These are phyloP conservation scores for Fusarium scirpi DNA, from an alignment of 2,329 filamentous ascomycete genomes.

Conservation along the genomic window DNA sequence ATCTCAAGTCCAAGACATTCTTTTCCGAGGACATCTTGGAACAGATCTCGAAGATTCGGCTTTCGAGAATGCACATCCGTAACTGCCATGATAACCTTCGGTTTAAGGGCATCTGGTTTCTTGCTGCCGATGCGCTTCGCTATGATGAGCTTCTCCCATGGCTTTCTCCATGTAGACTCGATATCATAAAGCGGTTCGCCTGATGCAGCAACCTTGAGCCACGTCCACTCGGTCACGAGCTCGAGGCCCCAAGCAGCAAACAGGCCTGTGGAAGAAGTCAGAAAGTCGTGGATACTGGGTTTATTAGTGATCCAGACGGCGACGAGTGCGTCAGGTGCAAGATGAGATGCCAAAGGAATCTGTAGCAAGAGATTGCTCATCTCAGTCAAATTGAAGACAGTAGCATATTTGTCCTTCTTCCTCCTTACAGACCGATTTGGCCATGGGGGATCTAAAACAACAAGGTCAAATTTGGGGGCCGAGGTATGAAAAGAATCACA, in stretches of 20 bases:
- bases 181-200: slow-evolving; percentile 75
- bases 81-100: slow-evolving; percentile 74
- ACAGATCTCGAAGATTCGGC: slow-evolving; percentile 73
- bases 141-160: slow-evolving; percentile 80
- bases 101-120: slow-evolving; percentile 42
- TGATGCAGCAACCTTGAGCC: slow-evolving; percentile 76
- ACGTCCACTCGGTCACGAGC: slow-evolving; percentile 78
- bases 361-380: slow-evolving; percentile 63
- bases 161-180: slow-evolving; percentile 75
- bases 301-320: slow-evolving; percentile 86
- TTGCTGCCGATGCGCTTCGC: slow-evolving; percentile 58
- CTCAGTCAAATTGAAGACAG: slow-evolving; percentile 59
- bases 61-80: slow-evolving; percentile 85
- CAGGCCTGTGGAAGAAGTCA: slow-evolving; percentile 64
- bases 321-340: slow-evolving; percentile 68
- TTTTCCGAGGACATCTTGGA: slow-evolving; percentile 65
- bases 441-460: slow-evolving; percentile 84
- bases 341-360: slow-evolving; percentile 67
- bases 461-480: slow-evolving; percentile 71
- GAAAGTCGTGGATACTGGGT: slow-evolving; percentile 66
- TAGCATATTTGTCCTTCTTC: slow-evolving; percentile 63
- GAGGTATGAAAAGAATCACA: slow-evolving; percentile 55
- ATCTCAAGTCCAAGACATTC: slow-evolving; percentile 75
- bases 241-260: slow-evolving; percentile 76
- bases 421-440: slow-evolving; percentile 80